Evolutionary conservation across 441 rosid genomes (phyloP), one percentile per base, ranked within the genome.

Genomic region (Pelargonium myrrhifolium): DNA sequence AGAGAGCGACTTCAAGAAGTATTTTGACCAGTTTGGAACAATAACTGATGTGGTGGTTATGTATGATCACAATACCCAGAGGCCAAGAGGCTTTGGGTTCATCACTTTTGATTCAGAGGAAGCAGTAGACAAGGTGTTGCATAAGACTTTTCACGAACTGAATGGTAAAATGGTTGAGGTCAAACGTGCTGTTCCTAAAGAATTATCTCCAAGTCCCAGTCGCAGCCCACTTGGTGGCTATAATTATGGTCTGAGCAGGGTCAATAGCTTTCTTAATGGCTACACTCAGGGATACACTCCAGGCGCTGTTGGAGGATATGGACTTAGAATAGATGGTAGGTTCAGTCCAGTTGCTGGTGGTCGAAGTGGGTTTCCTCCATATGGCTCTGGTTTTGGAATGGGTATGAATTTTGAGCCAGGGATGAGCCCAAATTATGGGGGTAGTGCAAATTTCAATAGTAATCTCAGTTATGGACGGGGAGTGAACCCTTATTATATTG

Each of bases 61-160:
- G 98, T 87, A 88, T 68, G 98, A 93, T 77, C 98, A 90, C 83
- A 90, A 88, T 82, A 92, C 98, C 3, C 96, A 92, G 65, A 87
- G 98, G 85, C 98, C 98, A 58, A 87, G 98, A 71, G 98, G 98
- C 31, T 92, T 92, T 15, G 98, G 98, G 10, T 92, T 92, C 74
- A 90, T 93, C 68, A 93, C 98, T 64, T 93, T 83, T 64, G 98
- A 93, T 76, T 82, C 91, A 1, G 98, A 90, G 75, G 98, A 93
- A 64, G 92, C 97, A 0, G 98, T 89, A 70, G 97, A 89, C 65
- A 89, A 81, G 76, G 98, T 87, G 18, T 70, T 92, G 84, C 81
- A 80, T 65, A 90, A 83, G 75, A 90, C 90, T 53, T 92, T 90
- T 75, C 98, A 92, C 76, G 98, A 92, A 74, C 83, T 92, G 71